Base-by-base conservation (phyloP, 192 early-diverging fungal species). In the Backusella liffmaniae region DNA sequence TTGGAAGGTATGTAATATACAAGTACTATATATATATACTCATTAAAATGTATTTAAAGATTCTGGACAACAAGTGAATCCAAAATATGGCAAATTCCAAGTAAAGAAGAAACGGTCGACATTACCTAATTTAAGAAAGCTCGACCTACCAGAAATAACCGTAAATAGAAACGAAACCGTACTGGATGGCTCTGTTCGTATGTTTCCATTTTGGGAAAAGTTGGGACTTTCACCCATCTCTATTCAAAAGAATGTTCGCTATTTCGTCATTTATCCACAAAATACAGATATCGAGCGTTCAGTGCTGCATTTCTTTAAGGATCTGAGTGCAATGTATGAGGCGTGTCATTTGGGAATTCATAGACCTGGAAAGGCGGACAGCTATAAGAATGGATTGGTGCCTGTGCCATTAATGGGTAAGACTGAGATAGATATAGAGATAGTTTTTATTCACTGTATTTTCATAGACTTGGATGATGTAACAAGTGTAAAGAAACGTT, bases 181-280 rank as follows among this genome's bases (percentile, higher is more conserved):
- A 79, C 70, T 84, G 13, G 86, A 85, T 21, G 82, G 79, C 3
- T 84, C 87, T 1, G 82, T 84, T 2, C 78, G 84, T 0, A 84
- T 86, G 30, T 49, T 88, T 18, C 72, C 78, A 5, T 85, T 85
- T 49, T 88, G 87, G 87, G 87, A 88, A 21, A 86, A 85, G 16
- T 74, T 85, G 15, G 81, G 86, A 59, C 72, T 88, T 15, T 84
- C 82, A 21, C 87, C 87, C 2, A 85, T 83, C 32, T 85, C 67
- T 23, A 29, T 62, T 12, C 81, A 75, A 74, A 88, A 88, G 70
- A 83, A 80, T 7, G 76, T 88, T 26, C 70, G 68, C 0, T 88
- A 88, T 73, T 83, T 85, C 72, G 86, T 83, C 1, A 69, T 88
- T 23, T 87, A 79, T 74, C 87, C 85, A 4, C 80, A 88, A 32